phyloP scores from a whole-genome alignment of 73 alveolate species.

The Paramecium octaurelia region DNA sequence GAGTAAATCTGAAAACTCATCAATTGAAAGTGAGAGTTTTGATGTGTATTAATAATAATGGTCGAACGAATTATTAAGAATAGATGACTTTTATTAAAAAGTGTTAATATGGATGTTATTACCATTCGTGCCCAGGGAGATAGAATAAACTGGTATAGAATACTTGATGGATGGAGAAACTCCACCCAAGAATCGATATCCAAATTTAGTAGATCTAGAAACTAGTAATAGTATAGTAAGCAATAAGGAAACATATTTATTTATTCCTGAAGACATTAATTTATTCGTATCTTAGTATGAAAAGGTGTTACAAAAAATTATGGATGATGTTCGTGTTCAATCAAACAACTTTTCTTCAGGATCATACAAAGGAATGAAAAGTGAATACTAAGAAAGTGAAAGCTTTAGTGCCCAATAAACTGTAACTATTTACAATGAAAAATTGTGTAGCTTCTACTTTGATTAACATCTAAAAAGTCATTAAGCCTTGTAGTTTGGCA shows the following conservation, averaged over 20 bases:
- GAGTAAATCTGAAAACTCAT: neutral
- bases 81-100: constrained; percentile 26
- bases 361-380: neutral
- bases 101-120: neutral
- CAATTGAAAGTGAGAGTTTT: neutral
- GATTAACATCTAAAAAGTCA: neutral
- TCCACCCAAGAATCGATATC: constrained; percentile 15
- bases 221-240: neutral
- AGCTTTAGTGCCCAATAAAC: neutral
- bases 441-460: neutral
- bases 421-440: neutral
- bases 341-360: neutral
- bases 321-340: neutral
- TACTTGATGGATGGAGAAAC: constrained; percentile 27
- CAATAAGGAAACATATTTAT: constrained; percentile 10
- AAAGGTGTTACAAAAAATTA: neutral
- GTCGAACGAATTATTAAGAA: neutral
- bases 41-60: constrained; percentile 2
- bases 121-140: constrained; percentile 7
- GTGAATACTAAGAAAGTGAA: neutral
- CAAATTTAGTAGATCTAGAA: constrained; percentile 6
- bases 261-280: constrained; percentile 17
- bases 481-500: neutral
- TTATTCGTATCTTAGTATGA: constrained; percentile 7
- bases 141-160: constrained; percentile 17